phyloP scores from a whole-genome alignment of 2,329 filamentous ascomycete genomes.

The Fusarium torulosum region DNA sequence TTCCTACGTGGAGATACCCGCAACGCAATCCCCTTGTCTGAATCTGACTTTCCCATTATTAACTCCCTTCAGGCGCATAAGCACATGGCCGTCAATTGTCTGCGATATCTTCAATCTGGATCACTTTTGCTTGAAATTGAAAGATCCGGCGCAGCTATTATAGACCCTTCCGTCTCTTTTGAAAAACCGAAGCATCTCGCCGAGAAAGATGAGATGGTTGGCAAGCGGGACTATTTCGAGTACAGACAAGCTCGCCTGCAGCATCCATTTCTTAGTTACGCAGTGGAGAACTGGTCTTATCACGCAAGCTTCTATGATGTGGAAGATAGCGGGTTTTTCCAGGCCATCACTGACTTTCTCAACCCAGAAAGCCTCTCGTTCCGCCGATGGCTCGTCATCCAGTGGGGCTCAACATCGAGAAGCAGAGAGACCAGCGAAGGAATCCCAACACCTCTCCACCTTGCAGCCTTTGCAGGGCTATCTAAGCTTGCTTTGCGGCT shows the following conservation, averaged over 20 bases:
- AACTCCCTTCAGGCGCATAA: constrained; percentile 36
- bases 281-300: constrained; percentile 42
- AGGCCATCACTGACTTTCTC: constrained; percentile 14
- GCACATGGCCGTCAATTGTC: constrained; percentile 32
- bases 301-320: constrained; percentile 39
- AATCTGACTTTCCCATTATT: constrained; percentile 34
- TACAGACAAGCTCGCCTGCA: constrained; percentile 37
- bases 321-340: constrained; percentile 28
- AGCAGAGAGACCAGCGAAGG: constrained; percentile 5
- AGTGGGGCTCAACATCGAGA: constrained; percentile 31
- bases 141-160: background rate
- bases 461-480: constrained; percentile 40
- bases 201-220: background rate
- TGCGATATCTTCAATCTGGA: constrained; percentile 37
- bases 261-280: constrained; percentile 40
- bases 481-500: constrained; percentile 22
- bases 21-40: background rate
- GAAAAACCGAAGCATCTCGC: background rate
- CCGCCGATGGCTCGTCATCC: constrained; percentile 34
- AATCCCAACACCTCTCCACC: constrained; percentile 36
- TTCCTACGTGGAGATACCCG: constrained; percentile 53
- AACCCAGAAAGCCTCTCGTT: constrained; percentile 16
- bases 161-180: constrained; percentile 13
- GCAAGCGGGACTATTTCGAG: constrained; percentile 7
- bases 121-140: constrained; percentile 29